These are phyloP conservation scores for Verbascum thapsus DNA, from an alignment of 257 asterid genomes.

Conservation along the genomic window DNA sequence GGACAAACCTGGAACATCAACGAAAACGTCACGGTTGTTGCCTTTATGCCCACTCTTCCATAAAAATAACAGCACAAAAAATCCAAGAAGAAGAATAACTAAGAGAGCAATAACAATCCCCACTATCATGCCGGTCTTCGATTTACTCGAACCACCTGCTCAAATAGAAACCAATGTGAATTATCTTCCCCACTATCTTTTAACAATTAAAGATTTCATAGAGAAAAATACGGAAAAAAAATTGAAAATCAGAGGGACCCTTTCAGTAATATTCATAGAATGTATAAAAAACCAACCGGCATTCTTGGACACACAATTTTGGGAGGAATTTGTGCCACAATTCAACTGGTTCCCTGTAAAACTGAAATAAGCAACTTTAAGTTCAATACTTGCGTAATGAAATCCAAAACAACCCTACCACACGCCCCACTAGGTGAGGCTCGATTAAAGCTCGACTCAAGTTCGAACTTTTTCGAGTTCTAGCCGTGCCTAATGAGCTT, in stretches of 20 bases:
- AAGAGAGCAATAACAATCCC: slow-evolving; percentile 51
- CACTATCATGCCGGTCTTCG: slow-evolving; percentile 43
- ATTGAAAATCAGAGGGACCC: background rate
- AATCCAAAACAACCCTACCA: no score
- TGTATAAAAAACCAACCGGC: slow-evolving; percentile 38
- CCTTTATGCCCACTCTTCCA: slow-evolving; percentile 44
- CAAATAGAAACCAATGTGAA: slow-evolving; percentile 20
- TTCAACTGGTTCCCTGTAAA: slow-evolving; percentile 58
- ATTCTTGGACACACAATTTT: slow-evolving; percentile 40
- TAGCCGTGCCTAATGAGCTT: no score
- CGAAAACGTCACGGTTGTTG: slow-evolving; percentile 49
- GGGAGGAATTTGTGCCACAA: slow-evolving; percentile 48
- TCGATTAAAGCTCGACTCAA: no score
- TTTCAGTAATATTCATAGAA: background rate
- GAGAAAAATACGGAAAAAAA: background rate
- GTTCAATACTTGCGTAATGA: background rate
- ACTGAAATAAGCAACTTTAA: slow-evolving; percentile 41
- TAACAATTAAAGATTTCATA: background rate
- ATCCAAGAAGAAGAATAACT: slow-evolving; percentile 46
- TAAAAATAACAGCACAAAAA: slow-evolving; percentile 37
- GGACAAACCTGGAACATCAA: slow-evolving; percentile 61
- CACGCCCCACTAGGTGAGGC: no score
- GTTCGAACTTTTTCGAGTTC: no score
- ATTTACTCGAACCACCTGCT: slow-evolving; percentile 49
- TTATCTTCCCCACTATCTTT: background rate